phyloP scores from a whole-genome alignment of 2,329 filamentous ascomycete species.

The Xylariomycetidae sp. region DNA sequence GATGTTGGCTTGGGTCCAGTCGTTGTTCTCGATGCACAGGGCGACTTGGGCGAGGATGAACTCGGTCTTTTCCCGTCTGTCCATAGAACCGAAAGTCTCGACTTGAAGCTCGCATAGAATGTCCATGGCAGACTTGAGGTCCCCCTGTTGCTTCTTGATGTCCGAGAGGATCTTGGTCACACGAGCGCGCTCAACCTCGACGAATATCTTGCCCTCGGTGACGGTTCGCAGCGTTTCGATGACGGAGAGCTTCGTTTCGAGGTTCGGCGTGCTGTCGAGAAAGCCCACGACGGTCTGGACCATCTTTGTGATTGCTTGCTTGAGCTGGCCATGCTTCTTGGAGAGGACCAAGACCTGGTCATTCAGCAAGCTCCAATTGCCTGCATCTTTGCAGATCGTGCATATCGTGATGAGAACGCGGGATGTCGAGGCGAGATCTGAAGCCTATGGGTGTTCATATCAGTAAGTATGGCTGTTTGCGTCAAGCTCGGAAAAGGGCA shows the following conservation, averaged over 20 bases:
- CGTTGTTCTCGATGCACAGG: slow-evolving; percentile 89
- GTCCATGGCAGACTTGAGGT: slow-evolving; percentile 83
- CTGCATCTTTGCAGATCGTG: slow-evolving; percentile 87
- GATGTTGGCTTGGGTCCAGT: slow-evolving; percentile 95
- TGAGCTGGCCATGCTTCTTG: slow-evolving; percentile 99
- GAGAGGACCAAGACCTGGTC: slow-evolving; percentile 94
- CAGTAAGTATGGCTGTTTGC: slow-evolving; percentile 6
- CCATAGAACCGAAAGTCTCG: slow-evolving; percentile 98
- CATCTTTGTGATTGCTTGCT: slow-evolving; percentile 98
- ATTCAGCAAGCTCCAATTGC: slow-evolving; percentile 91
- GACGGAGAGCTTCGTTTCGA: slow-evolving; percentile 85
- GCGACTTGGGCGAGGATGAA: slow-evolving; percentile 95
- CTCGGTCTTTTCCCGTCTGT: slow-evolving; percentile 93
- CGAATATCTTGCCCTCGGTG: slow-evolving; percentile 99
- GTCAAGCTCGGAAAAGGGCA: slow-evolving; percentile 11
- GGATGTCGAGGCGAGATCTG: slow-evolving; percentile 92
- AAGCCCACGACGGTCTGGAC: slow-evolving; percentile 94
- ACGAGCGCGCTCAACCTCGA: slow-evolving; percentile 94
- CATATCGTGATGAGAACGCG: slow-evolving; percentile 83
- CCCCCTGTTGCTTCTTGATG: slow-evolving; percentile 95
- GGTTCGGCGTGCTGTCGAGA: slow-evolving; percentile 75
- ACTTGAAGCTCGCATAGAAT: slow-evolving; percentile 97
- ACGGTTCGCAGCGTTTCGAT: slow-evolving; percentile 96
- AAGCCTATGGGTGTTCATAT: slow-evolving; percentile 65
- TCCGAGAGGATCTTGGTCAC: slow-evolving; percentile 92